phyloP scores from a whole-genome alignment of 306 rosid species.

The Quercus aquifolioides region DNA sequence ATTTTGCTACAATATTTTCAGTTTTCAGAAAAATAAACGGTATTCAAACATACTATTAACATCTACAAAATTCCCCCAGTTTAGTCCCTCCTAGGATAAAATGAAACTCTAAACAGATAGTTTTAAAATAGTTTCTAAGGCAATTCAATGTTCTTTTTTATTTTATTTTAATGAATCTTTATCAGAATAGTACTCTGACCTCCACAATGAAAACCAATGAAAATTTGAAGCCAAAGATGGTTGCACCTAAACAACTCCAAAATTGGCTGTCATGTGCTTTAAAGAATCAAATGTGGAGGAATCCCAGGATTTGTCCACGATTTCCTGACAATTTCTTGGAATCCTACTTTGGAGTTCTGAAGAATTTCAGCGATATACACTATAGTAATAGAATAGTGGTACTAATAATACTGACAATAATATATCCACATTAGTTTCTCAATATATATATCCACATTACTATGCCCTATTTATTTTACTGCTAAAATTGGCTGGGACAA shows the following conservation, averaged over 20 bases:
- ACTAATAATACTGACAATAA: background rate
- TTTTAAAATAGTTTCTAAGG: no score
- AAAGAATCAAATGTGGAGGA: slow-evolving; percentile 29
- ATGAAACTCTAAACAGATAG: no score
- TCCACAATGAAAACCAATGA: background rate
- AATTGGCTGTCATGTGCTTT: slow-evolving; percentile 47
- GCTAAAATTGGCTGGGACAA: background rate
- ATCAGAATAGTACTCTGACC: slow-evolving; percentile 14
- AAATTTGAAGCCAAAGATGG: slow-evolving; percentile 6
- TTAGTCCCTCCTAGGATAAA: no score
- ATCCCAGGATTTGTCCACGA: slow-evolving; percentile 39
- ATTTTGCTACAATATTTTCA: no score
- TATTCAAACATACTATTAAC: no score
- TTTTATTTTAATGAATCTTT: background rate
- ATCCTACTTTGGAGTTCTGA: slow-evolving; percentile 29
- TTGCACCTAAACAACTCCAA: slow-evolving; percentile 32
- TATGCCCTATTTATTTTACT: background rate
- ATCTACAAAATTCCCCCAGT: no score
- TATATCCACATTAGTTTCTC: no score
- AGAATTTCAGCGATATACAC: slow-evolving; percentile 23
- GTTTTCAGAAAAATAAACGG: no score
- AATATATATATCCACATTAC: no score
- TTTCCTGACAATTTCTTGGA: slow-evolving; percentile 39
- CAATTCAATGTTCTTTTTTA: no score
- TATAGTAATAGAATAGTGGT: slow-evolving; percentile 6